Evolutionary conservation across 371 early-diverging fungal species (phyloP).

Genomic region (Synchytrium microbalum): DNA sequence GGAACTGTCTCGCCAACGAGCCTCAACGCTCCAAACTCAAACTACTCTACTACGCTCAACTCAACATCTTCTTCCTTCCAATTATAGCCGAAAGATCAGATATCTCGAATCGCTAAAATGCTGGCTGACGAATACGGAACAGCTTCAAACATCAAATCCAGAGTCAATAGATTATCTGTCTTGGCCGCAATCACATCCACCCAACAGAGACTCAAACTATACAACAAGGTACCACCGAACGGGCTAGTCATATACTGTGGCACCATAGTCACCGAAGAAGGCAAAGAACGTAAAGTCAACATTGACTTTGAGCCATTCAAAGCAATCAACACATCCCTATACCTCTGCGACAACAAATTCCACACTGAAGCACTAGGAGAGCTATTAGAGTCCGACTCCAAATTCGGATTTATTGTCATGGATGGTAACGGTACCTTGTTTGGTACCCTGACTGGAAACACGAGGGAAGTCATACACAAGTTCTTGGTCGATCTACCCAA

Average conservation of each 20-base stretch:
- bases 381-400: conserved; percentile 91
- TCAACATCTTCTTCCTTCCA: too few species aligned
- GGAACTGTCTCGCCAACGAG: too few species aligned
- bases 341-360: conserved; percentile 99
- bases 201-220: conserved; percentile 95
- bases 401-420: conserved; percentile 99
- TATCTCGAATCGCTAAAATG: conserved; percentile 88
- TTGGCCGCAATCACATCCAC: conserved; percentile 98
- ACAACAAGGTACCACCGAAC: conserved; percentile 86
- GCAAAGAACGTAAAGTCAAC: conserved; percentile 98
- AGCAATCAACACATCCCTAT: conserved; percentile 99
- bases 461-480: conserved; percentile 93
- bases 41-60: neutral
- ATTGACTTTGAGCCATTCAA: conserved; percentile 99
- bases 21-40: neutral
- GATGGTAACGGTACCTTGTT: conserved; percentile 98
- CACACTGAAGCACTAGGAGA: conserved; percentile 94
- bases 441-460: conserved; percentile 96
- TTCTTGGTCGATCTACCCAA: conserved; percentile 97
- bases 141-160: conserved; percentile 99
- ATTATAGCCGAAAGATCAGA: conserved; percentile 91
- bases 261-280: conserved; percentile 96
- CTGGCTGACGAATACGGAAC: conserved; percentile 99
- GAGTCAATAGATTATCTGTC: conserved; percentile 98
- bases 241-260: conserved; percentile 89